phyloP scores from a whole-genome alignment of 2,329 filamentous ascomycete genomes.

The Lasiodiplodia theobromae region DNA sequence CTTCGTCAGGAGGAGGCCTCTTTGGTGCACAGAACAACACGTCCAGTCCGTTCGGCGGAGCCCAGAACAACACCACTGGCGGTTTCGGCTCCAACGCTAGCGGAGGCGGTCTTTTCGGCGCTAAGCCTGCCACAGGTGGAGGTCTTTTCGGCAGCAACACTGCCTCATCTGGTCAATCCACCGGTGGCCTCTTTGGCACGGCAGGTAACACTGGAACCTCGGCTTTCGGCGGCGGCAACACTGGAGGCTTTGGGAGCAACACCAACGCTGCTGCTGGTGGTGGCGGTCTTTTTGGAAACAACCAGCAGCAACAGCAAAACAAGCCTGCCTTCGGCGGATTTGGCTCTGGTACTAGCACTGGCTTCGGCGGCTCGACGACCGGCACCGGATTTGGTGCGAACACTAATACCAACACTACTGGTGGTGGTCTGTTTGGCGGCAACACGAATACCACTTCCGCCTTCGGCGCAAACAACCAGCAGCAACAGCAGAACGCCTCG shows the following conservation, averaged over 20 bases:
- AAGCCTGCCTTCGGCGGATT: slow-evolving; percentile 36
- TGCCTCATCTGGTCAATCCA: slow-evolving; percentile 36
- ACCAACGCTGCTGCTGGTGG: slow-evolving; percentile 34
- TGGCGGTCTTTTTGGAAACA: slow-evolving; percentile 32
- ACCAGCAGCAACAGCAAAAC: slow-evolving; percentile 33
- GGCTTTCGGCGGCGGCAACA: slow-evolving; percentile 36
- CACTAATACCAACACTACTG: slow-evolving; percentile 37
- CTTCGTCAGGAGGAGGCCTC: slow-evolving; percentile 50
- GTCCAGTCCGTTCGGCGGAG: slow-evolving; percentile 33
- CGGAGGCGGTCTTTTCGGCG: slow-evolving; percentile 40
- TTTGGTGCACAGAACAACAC: slow-evolving; percentile 50
- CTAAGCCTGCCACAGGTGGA: slow-evolving; percentile 36
- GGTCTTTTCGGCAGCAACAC: slow-evolving; percentile 38
- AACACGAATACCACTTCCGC: slow-evolving; percentile 24
- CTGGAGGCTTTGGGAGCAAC: slow-evolving; percentile 50
- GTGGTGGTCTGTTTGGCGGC: slow-evolving; percentile 40
- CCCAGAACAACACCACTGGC: slow-evolving; percentile 34
- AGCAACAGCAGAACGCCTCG: slow-evolving; percentile 29
- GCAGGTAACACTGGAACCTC: slow-evolving; percentile 29
- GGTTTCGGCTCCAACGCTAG: slow-evolving; percentile 42
- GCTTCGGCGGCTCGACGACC: slow-evolving; percentile 36
- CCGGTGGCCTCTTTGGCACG: slow-evolving; percentile 44
- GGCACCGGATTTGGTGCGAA: slow-evolving; percentile 44
- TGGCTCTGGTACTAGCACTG: slow-evolving; percentile 34
- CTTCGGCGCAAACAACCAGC: slow-evolving; percentile 31